phyloP scores from a whole-genome alignment of 495 filamentous ascomycete genomes.

The Neurospora tetraspora region DNA sequence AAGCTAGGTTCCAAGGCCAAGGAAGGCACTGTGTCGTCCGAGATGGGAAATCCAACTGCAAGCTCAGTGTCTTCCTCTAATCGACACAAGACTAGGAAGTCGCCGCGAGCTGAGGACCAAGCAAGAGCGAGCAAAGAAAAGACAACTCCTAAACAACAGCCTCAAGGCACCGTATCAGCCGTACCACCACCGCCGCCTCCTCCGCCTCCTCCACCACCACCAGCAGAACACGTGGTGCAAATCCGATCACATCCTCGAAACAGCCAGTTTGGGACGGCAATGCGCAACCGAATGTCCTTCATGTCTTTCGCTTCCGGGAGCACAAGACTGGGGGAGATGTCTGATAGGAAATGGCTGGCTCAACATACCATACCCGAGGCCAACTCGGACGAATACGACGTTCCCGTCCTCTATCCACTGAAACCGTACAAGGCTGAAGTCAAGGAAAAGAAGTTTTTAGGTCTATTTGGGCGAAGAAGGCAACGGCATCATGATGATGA shows the following conservation, averaged over 20 bases:
- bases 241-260: not conserved
- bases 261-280: not conserved
- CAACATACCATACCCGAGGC: constrained; percentile 4
- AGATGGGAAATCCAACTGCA: not conserved
- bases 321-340: constrained; percentile 29
- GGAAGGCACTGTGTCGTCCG: not conserved
- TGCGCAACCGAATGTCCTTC: constrained; percentile 18
- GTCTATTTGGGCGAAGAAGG: constrained; percentile 16
- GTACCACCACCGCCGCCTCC: not conserved
- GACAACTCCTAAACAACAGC: not conserved
- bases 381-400: constrained; percentile 18
- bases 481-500: not conserved
- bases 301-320: constrained; percentile 23
- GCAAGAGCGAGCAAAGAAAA: not conserved
- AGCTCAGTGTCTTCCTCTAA: not conserved
- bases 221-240: not conserved
- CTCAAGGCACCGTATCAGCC: not conserved
- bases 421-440: constrained; percentile 20
- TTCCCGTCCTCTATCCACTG: constrained; percentile 20
- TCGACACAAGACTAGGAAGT: not conserved
- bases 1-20: not conserved
- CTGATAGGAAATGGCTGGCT: constrained; percentile 17
- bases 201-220: not conserved
- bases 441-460: constrained; percentile 19
- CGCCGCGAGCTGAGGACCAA: not conserved